Conservation (phyloP, 345 rosid species). For the Dimocarpus longan region DNA sequence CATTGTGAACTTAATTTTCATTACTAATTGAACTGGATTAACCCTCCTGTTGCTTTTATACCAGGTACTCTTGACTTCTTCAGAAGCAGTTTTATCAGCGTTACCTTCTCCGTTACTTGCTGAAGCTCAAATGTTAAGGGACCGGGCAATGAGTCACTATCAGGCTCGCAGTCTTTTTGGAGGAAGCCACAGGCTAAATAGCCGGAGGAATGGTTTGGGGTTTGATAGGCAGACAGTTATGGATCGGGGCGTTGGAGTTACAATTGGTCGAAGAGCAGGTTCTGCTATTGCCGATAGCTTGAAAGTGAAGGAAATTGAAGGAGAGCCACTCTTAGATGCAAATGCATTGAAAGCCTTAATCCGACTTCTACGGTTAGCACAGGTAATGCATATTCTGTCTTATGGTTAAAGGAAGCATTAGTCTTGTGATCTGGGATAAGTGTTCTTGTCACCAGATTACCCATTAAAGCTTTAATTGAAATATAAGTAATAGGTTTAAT, state of each 20-base stretch:
- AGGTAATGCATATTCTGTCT: conserved; percentile 49
- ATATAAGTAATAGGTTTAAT: conserved; percentile 1
- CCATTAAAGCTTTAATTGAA: neutral
- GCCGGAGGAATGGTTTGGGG: conserved; percentile 88
- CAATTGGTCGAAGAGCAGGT: conserved; percentile 69
- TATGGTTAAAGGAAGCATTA: conserved; percentile 8
- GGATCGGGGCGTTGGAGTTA: conserved; percentile 96
- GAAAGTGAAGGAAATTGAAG: conserved; percentile 80
- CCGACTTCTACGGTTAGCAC: conserved; percentile 81
- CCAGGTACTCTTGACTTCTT: conserved; percentile 94
- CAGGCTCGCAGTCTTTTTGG: conserved; percentile 93
- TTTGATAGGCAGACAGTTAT: conserved; percentile 82
- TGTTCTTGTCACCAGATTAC: neutral
- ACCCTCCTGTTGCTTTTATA: conserved; percentile 24
- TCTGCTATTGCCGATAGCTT: conserved; percentile 66
- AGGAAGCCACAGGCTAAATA: conserved; percentile 68
- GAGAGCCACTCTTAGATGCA: conserved; percentile 77
- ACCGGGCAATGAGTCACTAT: conserved; percentile 97
- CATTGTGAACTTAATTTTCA: conserved; percentile 17
- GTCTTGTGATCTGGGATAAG: conserved; percentile 9
- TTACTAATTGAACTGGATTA: conserved; percentile 19
- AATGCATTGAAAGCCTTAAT: conserved; percentile 78
- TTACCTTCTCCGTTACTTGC: conserved; percentile 91
- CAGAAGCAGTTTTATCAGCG: conserved; percentile 93
- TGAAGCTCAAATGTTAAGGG: conserved; percentile 97